Conservation (phyloP, 441 rosid genomes). For the Theobroma grandiflorum region DNA sequence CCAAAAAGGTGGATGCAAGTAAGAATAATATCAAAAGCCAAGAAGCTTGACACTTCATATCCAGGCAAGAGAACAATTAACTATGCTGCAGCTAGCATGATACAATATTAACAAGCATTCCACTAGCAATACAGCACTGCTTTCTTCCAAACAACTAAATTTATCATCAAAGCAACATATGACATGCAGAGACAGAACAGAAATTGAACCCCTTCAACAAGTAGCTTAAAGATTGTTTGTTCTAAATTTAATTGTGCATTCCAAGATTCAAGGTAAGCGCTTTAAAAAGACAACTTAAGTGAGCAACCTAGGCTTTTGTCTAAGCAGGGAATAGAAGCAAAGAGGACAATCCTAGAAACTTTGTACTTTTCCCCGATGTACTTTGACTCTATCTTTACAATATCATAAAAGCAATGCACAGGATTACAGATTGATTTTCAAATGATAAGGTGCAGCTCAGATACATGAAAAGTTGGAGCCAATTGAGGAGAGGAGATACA, state of each 20-base stretch:
- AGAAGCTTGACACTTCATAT: not conserved
- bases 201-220: not conserved
- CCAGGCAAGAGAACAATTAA: not conserved
- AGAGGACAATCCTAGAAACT: not conserved
- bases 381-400: not conserved
- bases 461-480: slow-evolving; percentile 20
- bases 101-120: too few relatives aligned
- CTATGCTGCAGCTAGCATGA: too few relatives aligned
- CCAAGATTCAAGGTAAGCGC: not conserved
- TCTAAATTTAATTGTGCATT: not conserved
- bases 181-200: not conserved
- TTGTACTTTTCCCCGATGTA: too few relatives aligned
- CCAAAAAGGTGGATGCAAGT: not conserved
- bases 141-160: too few relatives aligned
- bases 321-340: not conserved
- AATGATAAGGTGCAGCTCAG: slow-evolving; percentile 20
- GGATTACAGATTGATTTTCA: slow-evolving; percentile 1
- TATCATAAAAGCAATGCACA: not conserved
- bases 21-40: not conserved
- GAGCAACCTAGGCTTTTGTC: not conserved
- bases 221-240: not conserved
- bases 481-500: slow-evolving; percentile 19
- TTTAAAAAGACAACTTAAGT: not conserved
- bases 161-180: too few relatives aligned
- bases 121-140: too few relatives aligned